Base-by-base conservation (phyloP, 2,329 filamentous ascomycete species). In the Parasarocladium wereldwijsianum region DNA sequence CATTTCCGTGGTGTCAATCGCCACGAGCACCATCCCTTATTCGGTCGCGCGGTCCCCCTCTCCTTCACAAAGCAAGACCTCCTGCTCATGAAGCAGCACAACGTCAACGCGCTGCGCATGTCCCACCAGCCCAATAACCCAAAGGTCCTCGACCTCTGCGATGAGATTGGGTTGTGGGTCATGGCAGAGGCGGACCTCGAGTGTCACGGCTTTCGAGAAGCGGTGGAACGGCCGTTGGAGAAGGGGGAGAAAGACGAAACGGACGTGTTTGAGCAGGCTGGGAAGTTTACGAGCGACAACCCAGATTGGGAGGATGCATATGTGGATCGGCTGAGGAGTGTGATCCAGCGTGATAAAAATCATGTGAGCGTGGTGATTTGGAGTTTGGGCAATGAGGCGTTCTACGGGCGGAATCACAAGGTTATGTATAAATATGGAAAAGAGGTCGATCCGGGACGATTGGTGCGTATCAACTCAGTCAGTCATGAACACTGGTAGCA, bases 341-440 rank as follows among this genome's bases (percentile, higher is more conserved):
- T 82, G 32, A 60, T 83, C 0, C 63, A 73, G 40, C 61, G 78
- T 10, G 75, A 82, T 46, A 78, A 79, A 50, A 76, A 82, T 34
- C 73, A 81, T 39, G 50, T 77, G 0, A 75, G 64, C 11, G 60
- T 83, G 28, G 70, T 83, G 29, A 66, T 80, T 24, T 83, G 78
- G 78, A 76, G 70, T 27, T 55, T 83, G 0, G 78, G 77, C 0
- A 83, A 83, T 41, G 77, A 83, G 44, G 67, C 76, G 0, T 82
- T 79, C 44, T 81, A 77, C 40, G 78, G 77, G 1, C 54, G 57
- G 8, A 83, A 83, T 42, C 72, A 77, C 41, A 60, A 58, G 26
- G 69, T 66, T 20, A 83, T 83, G 77, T 73, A 74, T 38, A 52
- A 72, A 3, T 76, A 66, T 44, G 62, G 64, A 26, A 73, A 70